Conservation (phyloP, 352 stramenopile genomes). For the Phytophthora tentaculata region DNA sequence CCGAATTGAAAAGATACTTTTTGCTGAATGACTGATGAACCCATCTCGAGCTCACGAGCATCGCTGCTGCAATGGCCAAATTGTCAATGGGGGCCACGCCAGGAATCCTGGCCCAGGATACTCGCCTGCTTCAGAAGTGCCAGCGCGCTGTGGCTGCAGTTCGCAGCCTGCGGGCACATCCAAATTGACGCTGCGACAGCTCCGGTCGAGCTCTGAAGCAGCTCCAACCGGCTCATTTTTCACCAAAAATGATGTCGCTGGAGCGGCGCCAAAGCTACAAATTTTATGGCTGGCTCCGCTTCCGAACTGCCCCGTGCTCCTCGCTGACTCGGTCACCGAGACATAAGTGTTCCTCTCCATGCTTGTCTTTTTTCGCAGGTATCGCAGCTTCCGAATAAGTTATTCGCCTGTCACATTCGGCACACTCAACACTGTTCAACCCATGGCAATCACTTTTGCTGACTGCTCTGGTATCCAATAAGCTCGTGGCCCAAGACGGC, state of each 20-base stretch:
- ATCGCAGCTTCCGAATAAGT: conserved; percentile 20
- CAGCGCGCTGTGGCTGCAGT: conserved; percentile 1
- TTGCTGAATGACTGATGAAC: conserved; percentile 10
- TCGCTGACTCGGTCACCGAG: conserved; percentile 9
- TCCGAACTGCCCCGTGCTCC: conserved; percentile 1
- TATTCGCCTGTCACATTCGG: conserved; percentile 18
- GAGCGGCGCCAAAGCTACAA: background rate
- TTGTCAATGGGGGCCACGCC: conserved; percentile 2
- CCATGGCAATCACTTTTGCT: conserved; percentile 4
- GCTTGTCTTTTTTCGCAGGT: conserved; percentile 19
- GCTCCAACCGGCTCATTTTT: conserved; percentile 18
- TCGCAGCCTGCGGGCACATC: conserved; percentile 1
- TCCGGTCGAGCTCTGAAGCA: background rate
- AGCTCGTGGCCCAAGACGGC: conserved; percentile 7
- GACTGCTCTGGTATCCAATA: conserved; percentile 11
- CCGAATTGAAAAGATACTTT: conserved; percentile 7
- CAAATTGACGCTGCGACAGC: conserved; percentile 25
- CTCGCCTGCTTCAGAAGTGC: conserved; percentile 10
- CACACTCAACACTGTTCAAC: background rate
- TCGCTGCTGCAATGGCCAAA: background rate
- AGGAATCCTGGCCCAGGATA: no score
- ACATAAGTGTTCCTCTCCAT: background rate
- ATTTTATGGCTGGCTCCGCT: conserved; percentile 18
- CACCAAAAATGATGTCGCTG: conserved; percentile 13
- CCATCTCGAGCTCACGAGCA: background rate